These are phyloP conservation scores for Nicotiana attenuata DNA, from an alignment of 257 asterid genomes.

Conservation along the genomic window DNA sequence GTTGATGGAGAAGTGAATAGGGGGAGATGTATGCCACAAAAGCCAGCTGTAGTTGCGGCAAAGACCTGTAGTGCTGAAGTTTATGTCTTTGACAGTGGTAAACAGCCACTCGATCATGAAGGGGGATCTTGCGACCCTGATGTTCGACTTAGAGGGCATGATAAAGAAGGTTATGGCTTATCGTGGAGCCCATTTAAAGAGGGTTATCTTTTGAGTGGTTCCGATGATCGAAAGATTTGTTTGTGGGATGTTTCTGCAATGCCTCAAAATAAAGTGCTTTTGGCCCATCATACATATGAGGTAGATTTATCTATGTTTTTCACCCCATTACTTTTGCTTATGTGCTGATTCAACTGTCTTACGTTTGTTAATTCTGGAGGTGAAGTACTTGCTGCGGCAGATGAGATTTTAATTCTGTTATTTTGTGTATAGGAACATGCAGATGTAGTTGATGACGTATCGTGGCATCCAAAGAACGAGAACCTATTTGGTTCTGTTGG, in stretches of 20 bases:
- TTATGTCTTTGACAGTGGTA: conserved; percentile 60
- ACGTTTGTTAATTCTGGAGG: background rate
- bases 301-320: conserved; percentile 25
- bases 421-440: conserved; percentile 57
- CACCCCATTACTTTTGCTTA: background rate
- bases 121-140: conserved; percentile 59
- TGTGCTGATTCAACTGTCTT: conserved; percentile 2
- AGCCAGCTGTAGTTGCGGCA: conserved; percentile 67
- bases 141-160: conserved; percentile 74
- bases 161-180: conserved; percentile 89
- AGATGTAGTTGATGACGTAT: conserved; percentile 78
- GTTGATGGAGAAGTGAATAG: conserved; percentile 96
- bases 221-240: conserved; percentile 81
- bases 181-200: conserved; percentile 84
- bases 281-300: conserved; percentile 54
- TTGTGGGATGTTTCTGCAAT: conserved; percentile 76
- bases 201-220: conserved; percentile 82
- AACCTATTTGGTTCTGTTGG: conserved; percentile 90
- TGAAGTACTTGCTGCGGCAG: background rate
- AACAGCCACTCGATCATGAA: conserved; percentile 36
- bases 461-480: conserved; percentile 83
- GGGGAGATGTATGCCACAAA: conserved; percentile 78
- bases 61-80: conserved; percentile 75
- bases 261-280: conserved; percentile 61
- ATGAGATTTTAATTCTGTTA: background rate